These are phyloP conservation scores for Emergomyces pasteurianus DNA, from an alignment of 2,329 filamentous ascomycete species.

Conservation along the genomic window DNA sequence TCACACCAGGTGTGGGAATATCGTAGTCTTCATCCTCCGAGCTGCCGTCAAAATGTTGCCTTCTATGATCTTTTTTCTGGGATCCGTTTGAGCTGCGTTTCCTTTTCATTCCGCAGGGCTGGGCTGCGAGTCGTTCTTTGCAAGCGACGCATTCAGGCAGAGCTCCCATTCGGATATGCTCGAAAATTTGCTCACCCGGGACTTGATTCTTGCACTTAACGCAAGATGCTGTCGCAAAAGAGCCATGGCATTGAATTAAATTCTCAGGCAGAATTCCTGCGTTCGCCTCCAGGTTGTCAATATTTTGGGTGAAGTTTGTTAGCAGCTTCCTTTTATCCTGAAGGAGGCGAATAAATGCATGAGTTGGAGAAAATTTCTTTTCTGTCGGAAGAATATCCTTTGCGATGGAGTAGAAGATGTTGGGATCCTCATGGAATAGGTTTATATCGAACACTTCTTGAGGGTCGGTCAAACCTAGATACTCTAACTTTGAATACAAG, in stretches of 20 bases:
- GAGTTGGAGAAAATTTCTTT: conserved; percentile 76
- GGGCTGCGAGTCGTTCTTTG: conserved; percentile 41
- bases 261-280: conserved; percentile 73
- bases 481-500: conserved; percentile 73
- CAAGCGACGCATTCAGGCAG: conserved; percentile 73
- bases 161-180: conserved; percentile 60
- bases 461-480: conserved; percentile 67
- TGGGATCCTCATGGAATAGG: conserved; percentile 74
- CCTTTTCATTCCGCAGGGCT: conserved; percentile 39
- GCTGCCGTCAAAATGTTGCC: conserved; percentile 42
- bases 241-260: conserved; percentile 91
- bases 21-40: conserved; percentile 47
- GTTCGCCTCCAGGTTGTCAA: conserved; percentile 85
- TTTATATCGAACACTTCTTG: conserved; percentile 93
- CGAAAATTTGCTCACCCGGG: conserved; percentile 64
- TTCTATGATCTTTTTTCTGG: conserved; percentile 41
- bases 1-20: conserved; percentile 61
- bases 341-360: conserved; percentile 82
- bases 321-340: conserved; percentile 80
- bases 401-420: conserved; percentile 81
- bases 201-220: conserved; percentile 67
- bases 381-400: conserved; percentile 78
- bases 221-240: conserved; percentile 85
- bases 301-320: conserved; percentile 98
- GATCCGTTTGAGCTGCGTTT: conserved; percentile 40